phyloP scores from a whole-genome alignment of 2,329 filamentous ascomycete genomes.

The Xylaria sp. region DNA sequence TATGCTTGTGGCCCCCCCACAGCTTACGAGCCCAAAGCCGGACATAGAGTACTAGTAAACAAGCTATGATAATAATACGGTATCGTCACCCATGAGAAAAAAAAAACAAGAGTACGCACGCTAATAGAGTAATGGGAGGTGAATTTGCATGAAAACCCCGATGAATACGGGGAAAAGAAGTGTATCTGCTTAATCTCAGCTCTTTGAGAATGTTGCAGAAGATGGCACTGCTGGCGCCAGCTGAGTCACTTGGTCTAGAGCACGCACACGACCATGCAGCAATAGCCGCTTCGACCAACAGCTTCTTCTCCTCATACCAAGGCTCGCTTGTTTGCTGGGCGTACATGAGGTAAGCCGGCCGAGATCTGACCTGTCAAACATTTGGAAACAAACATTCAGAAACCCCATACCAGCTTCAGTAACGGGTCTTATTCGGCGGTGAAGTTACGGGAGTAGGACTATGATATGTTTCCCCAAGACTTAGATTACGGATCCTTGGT shows the following conservation, averaged over 20 bases:
- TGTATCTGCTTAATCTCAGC: background rate
- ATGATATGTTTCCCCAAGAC: background rate
- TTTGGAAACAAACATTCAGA: slow-evolving; percentile 5
- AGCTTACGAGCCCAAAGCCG: background rate
- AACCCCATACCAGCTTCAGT: background rate
- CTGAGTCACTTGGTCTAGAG: background rate
- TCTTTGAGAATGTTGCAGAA: background rate
- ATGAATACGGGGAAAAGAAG: background rate
- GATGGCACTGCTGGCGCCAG: background rate
- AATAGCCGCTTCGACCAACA: background rate
- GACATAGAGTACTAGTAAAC: background rate
- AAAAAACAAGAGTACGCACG: background rate
- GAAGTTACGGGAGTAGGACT: background rate
- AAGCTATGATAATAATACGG: background rate
- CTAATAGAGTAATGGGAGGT: too few species aligned
- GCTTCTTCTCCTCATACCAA: background rate
- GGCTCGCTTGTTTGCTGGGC: too few species aligned
- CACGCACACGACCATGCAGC: slow-evolving; percentile 16
- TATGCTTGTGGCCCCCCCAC: slow-evolving; percentile 9
- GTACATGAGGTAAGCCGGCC: slow-evolving; percentile 10
- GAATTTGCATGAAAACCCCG: background rate
- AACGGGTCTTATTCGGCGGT: background rate
- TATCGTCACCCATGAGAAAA: background rate
- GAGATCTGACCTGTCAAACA: slow-evolving; percentile 10
- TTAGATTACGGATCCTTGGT: background rate